A percentile compares a stretch with the other conserved stretches of the same genome.
Evolutionary conservation across 805 yeast genomes (phyloP).

Genomic region (Starmerella scarabaei): DNA sequence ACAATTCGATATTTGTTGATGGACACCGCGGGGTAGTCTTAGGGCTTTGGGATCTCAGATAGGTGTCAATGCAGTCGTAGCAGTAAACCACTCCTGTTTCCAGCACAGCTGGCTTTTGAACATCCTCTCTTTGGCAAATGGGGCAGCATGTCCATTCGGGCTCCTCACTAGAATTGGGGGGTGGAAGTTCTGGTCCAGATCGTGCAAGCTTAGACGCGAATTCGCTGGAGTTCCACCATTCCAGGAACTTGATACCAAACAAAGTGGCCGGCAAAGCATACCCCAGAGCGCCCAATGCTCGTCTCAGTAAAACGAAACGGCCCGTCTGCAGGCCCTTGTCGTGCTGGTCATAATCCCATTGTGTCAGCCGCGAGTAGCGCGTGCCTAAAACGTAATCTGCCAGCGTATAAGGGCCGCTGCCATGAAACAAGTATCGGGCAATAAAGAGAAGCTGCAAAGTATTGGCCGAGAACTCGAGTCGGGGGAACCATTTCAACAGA

Average conservation of each 20-base stretch:
- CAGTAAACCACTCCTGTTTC: constrained; percentile 90
- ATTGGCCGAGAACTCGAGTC: constrained; percentile 35
- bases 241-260: constrained; percentile 68
- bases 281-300: constrained; percentile 11
- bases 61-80: constrained; percentile 67
- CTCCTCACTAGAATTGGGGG: constrained; percentile 20
- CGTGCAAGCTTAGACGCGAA: constrained; percentile 33
- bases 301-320: not conserved
- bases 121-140: constrained; percentile 47
- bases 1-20: constrained; percentile 53
- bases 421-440: constrained; percentile 54
- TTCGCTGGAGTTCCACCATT: constrained; percentile 84
- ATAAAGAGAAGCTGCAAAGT: constrained; percentile 44
- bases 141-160: constrained; percentile 38
- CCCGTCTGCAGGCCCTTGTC: constrained; percentile 2
- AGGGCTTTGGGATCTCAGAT: constrained; percentile 38
- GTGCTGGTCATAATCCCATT: constrained; percentile 19
- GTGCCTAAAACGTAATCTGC: constrained; percentile 49
- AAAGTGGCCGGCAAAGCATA: constrained; percentile 67
- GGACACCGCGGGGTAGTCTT: constrained; percentile 45
- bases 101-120: constrained; percentile 64
- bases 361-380: constrained; percentile 48
- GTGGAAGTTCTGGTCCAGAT: constrained; percentile 13
- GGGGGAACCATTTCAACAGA: constrained; percentile 53
- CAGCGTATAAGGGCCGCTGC: constrained; percentile 47